Evolutionary conservation across 768 basidiomycete species (phyloP), one percentile per base, ranked within the genome.

Genomic region (Termitomyces sp.): DNA sequence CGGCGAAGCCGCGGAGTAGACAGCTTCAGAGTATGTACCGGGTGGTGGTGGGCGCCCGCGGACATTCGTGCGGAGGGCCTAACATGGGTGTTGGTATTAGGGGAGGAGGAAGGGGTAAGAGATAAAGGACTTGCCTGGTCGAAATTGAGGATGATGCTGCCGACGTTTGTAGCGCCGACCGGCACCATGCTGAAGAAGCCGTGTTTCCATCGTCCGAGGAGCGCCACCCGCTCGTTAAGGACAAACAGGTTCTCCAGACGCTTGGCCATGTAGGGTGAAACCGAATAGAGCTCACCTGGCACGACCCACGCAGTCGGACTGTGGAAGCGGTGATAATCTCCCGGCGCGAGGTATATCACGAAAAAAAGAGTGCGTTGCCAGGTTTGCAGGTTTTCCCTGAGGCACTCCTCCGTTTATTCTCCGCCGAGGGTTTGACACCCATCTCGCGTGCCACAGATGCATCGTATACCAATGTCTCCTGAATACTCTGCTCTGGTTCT

Each of bases 171-270:
- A 2, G 97, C 97, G 2, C 97, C 97, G 28, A 99, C 96, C 10
- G 97, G 97, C 0, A 97, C 85, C 93, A 98, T 98, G 26, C 88
- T 77, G 69, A 97, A 99, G 78, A 98, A 98, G 1, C 97, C 97
- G 63, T 97, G 75, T 65, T 84, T 84, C 97, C 97, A 98, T 53
- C 92, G 75, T 6, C 97, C 97, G 30, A 98, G 83, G 21, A 99
- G 77, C 2, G 95, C 93, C 9, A 98, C 96, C 22, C 97, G 86
- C 73, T 99, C 97, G 66, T 99, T 98, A n/a, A 99, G 78, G 9
- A 99, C 94, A 61, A 99, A 99, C 17, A 98, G 72, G 66, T 97
- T 93, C 66, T 90, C 83, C 9, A 97, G 76, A 10, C 94, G 85
- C 67, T 90, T 90, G 10, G 90, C 95, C 78, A 98, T 91, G 73